phyloP scores from a whole-genome alignment of 1,284 basidiomycete species.

The Cryptococcus depauperatus region DNA sequence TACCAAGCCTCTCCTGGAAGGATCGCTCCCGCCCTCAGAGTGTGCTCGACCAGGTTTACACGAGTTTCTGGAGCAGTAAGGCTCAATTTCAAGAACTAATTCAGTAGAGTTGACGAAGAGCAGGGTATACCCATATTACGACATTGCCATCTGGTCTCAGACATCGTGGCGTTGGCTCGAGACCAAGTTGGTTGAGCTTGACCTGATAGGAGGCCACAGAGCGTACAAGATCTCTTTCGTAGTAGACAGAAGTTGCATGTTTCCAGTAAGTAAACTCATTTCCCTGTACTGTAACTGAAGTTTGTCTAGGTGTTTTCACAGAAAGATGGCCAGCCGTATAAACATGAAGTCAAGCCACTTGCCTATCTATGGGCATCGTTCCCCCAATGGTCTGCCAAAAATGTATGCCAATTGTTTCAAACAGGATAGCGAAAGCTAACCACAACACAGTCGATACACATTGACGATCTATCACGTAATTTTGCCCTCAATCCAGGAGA shows the following conservation, averaged over 20 bases:
- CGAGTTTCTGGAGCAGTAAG: constrained; percentile 56
- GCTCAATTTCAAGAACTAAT: constrained; percentile 1
- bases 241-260: constrained; percentile 80
- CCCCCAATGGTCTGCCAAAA: constrained; percentile 65
- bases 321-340: constrained; percentile 63
- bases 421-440: not conserved
- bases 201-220: constrained; percentile 60
- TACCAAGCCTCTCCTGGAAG: constrained; percentile 68
- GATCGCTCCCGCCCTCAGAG: constrained; percentile 65
- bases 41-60: constrained; percentile 76
- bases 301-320: constrained; percentile 52
- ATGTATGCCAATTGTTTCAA: constrained; percentile 34
- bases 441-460: constrained; percentile 57
- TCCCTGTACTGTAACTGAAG: not conserved
- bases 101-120: constrained; percentile 7
- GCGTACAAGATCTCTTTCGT: constrained; percentile 60
- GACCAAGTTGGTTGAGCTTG: constrained; percentile 77
- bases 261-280: constrained; percentile 53
- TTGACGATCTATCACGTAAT: constrained; percentile 80
- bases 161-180: constrained; percentile 90
- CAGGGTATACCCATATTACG: constrained; percentile 71
- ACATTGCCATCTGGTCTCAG: constrained; percentile 72
- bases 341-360: constrained; percentile 71
- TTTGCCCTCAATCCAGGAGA: constrained; percentile 78
- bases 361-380: constrained; percentile 82